Evolutionary conservation across 352 stramenopile genomes (phyloP), one percentile per base, ranked within the genome.

Genomic region (Blastocystis sp.): DNA sequence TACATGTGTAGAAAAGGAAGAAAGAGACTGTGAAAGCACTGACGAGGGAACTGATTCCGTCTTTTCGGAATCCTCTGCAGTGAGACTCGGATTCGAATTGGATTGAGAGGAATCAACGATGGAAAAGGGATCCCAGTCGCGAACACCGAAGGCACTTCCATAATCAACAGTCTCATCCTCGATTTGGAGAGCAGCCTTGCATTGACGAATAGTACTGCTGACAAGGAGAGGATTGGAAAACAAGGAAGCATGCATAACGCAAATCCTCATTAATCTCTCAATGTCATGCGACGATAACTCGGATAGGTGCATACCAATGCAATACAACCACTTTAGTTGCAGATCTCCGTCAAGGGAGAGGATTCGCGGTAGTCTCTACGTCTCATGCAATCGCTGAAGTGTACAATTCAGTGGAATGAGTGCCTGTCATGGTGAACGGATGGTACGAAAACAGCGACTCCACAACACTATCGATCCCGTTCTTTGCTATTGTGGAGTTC

Each of bases 401-500:
- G 43, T 54, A 74, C 64, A 74, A 74, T 74, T 38, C 64, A 74
- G 17, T 24, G 34, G 17, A 24, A 24, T 57, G n/a, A 52, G 17
- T 17, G 6, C n/a, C 60, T 54, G 19, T 84, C 21, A 38, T 59
- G n/a, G n/a, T 48, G 14, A 59, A 62, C 19, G 24, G 52, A 68
- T 69, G 17, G 40, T 43, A 59, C 24, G 24, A 68, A 34, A 69
- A 84, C 0, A 59, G 74, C 64, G 43, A 54, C 4, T 28, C 11
- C 14, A 84, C n/a, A 52, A 57, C 45, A 19, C n/a, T 66, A 38
- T 84, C 74, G 14, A 84, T 84, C n/a, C 74, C 54, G 54, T 42
- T 60, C 60, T 60, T 9, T 7, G 19, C 6, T 6, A 69, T 84
- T 11, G 24, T 11, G 48, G 19, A 57, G 17, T 77, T 43, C 34